Base-by-base conservation (phyloP, 2,329 filamentous ascomycete genomes). In the Pestalotiopsis sp. region DNA sequence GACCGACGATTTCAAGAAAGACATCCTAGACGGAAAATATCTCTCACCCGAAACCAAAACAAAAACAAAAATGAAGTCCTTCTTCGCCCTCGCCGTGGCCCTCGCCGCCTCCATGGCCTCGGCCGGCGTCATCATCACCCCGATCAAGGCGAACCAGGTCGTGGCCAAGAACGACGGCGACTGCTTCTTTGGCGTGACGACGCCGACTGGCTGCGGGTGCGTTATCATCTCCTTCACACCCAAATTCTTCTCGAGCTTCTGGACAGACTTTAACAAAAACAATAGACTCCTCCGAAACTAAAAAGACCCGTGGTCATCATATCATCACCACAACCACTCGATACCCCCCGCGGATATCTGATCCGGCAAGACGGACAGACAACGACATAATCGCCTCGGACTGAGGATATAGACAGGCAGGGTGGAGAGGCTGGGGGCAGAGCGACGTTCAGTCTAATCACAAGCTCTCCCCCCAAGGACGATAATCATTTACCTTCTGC, bases 201-300 rank as follows among this genome's bases (percentile, higher is more conserved):
- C 87, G 39, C 86, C 87, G 4, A 79, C 82, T 66, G 87, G 87
- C 41, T 90, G 87, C 84, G 87, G 81, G 87, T 89, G 75, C 72
- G 86, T 81, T 12, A n/a, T 27, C 27, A 27, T 27, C 27, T 4
- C 27, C 27, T 4, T 27, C 1, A 27, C 27, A 25, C 25, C 25
- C 25, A 27, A 27, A 27, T 27, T 5, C 27, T 5, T 5, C 27
- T 27, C 27, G 27, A 27, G 27, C 27, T 27, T 27, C 27, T 27
- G 27, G 27, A 27, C 61, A 31, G 25, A 58, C 17, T 45, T 4
- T 27, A 27, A 5, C 4, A 27, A 4, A 14, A 39, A 9, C 14
- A 14, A 27, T 25, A 39, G 38, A 17, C 55, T 27, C 64, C 57
- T 71, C 64, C 65, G 60, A n/a, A 57, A 64, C 66, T 38, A 23